phyloP scores from a whole-genome alignment of 768 basidiomycete genomes.

The Hygrophorus russula region DNA sequence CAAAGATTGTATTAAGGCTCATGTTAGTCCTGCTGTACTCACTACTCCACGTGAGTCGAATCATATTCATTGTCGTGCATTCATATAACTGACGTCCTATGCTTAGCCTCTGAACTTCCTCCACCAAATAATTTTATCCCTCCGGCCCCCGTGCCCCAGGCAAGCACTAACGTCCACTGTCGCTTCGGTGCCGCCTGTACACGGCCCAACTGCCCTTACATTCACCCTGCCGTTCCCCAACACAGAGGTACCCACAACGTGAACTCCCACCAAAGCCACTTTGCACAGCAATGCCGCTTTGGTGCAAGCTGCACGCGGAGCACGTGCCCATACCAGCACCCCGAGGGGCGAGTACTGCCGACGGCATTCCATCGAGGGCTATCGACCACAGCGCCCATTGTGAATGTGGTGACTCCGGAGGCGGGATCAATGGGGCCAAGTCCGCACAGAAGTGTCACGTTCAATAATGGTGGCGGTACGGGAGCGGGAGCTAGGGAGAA shows the following conservation, averaged over 20 bases:
- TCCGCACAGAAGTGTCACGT: slow-evolving; percentile 59
- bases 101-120: slow-evolving; percentile 5
- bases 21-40: slow-evolving; percentile 79
- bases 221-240: slow-evolving; percentile 42
- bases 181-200: slow-evolving; percentile 67
- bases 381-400: slow-evolving; percentile 45
- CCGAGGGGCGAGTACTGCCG: slow-evolving; percentile 74
- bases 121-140: background rate
- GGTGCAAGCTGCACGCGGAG: slow-evolving; percentile 79
- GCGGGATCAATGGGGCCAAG: slow-evolving; percentile 54
- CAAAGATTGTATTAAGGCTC: slow-evolving; percentile 85
- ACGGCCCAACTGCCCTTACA: slow-evolving; percentile 55
- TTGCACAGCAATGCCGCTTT: slow-evolving; percentile 61
- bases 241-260: slow-evolving; percentile 5
- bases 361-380: slow-evolving; percentile 74
- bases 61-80: slow-evolving; percentile 5
- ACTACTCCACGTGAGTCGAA: slow-evolving; percentile 45
- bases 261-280: slow-evolving; percentile 19
- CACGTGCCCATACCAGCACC: slow-evolving; percentile 86
- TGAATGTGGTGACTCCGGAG: slow-evolving; percentile 51
- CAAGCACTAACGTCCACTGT: slow-evolving; percentile 31
- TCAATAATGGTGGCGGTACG: slow-evolving; percentile 34
- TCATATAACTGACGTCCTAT: slow-evolving; percentile 8
- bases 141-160: slow-evolving; percentile 12
- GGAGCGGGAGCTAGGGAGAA: slow-evolving; percentile 32